phyloP scores from a whole-genome alignment of 139 green algal genomes.

The Picochlorum sp. region DNA sequence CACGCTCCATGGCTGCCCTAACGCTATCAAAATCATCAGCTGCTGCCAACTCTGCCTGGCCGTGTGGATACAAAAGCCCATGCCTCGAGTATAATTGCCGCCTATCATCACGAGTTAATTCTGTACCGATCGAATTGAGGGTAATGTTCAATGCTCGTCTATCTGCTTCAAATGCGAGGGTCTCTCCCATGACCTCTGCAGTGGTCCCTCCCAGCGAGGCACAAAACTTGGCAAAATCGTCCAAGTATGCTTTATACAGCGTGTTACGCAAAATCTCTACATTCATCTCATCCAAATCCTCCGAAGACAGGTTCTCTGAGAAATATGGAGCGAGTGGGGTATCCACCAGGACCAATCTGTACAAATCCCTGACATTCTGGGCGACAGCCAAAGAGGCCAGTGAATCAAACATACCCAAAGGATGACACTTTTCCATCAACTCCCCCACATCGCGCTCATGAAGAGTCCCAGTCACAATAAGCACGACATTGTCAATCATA shows the following conservation, averaged over 20 bases:
- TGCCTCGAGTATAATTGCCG: slow-evolving; percentile 93
- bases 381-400: slow-evolving; percentile 93
- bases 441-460: slow-evolving; percentile 96
- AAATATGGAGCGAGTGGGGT: slow-evolving; percentile 97
- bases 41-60: slow-evolving; percentile 84
- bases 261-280: slow-evolving; percentile 94
- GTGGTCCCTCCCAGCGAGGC: slow-evolving; percentile 76
- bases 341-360: slow-evolving; percentile 91
- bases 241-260: slow-evolving; percentile 97
- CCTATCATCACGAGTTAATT: slow-evolving; percentile 92
- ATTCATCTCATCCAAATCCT: slow-evolving; percentile 99
- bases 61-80: slow-evolving; percentile 85
- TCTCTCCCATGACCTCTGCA: slow-evolving; percentile 81
- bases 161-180: slow-evolving; percentile 96
- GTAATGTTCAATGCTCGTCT: slow-evolving; percentile 96
- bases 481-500: slow-evolving; percentile 99
- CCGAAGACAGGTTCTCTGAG: slow-evolving; percentile 62
- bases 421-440: slow-evolving; percentile 97
- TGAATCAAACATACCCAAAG: slow-evolving; percentile 95
- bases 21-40: slow-evolving; percentile 97
- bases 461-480: slow-evolving; percentile 95
- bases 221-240: slow-evolving; percentile 90
- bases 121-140: slow-evolving; percentile 93
- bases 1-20: slow-evolving; percentile 78
- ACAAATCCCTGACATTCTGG: slow-evolving; percentile 94